Conservation (phyloP, 306 rosid genomes). For the Trifolium repens region DNA sequence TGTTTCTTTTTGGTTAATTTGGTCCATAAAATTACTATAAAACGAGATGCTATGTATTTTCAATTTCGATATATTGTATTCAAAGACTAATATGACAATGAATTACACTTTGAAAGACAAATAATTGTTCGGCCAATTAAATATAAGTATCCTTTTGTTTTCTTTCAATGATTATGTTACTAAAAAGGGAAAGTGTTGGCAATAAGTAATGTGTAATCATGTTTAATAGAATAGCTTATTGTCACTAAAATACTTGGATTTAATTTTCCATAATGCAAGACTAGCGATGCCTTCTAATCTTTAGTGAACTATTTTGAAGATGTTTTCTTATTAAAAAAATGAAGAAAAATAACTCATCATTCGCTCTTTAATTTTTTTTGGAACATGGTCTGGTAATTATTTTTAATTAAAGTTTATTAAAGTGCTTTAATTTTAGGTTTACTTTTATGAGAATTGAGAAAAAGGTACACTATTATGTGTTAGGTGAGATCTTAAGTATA, state of each 20-base stretch:
- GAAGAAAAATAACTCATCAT: conserved; percentile 51
- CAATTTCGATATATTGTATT: too few relatives aligned
- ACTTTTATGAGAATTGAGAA: conserved; percentile 46
- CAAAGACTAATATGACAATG: too few relatives aligned
- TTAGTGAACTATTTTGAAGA: conserved; percentile 62
- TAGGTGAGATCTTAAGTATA: conserved; percentile 49
- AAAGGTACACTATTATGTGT: conserved; percentile 48
- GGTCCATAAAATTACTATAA: too few relatives aligned
- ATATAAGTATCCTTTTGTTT: not conserved
- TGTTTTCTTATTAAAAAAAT: conserved; percentile 41
- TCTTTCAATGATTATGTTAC: conserved; percentile 36
- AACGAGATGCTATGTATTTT: too few relatives aligned
- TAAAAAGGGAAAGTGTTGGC: conserved; percentile 40
- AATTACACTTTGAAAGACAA: too few relatives aligned
- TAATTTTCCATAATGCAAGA: conserved; percentile 36
- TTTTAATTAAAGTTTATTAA: conserved; percentile 54
- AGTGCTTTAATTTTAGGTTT: conserved; percentile 52
- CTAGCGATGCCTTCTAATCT: conserved; percentile 51
- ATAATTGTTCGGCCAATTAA: not conserved
- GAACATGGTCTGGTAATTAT: conserved; percentile 73
- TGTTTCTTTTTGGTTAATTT: too few relatives aligned
- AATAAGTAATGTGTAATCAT: conserved; percentile 47
- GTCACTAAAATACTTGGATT: conserved; percentile 33
- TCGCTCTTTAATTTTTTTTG: conserved; percentile 60
- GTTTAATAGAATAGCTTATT: conserved; percentile 33